Evolutionary conservation across 768 basidiomycete species (phyloP), one percentile per base, ranked within the genome.

Genomic region (Boletus rubroflammeus): DNA sequence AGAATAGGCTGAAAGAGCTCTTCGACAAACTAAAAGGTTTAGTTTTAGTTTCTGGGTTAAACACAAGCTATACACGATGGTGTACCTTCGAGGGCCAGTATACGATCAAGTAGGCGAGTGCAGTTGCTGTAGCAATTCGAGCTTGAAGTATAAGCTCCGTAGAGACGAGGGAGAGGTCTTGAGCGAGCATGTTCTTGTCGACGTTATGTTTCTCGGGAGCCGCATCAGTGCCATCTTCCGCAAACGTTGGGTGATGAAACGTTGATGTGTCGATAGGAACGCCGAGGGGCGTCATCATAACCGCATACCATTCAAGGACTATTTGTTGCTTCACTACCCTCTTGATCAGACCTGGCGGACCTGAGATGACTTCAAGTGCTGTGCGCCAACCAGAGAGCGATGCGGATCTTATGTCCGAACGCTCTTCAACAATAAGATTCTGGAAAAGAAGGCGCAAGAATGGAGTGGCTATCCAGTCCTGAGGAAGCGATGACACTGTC

Each of bases 161-260:
- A 6, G 86, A 76, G 31, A 98, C 80, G 35, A 99, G 76, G 0
- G 91, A 84, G 40, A 93, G 74, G 67, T 99, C 97, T 66, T 98
- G 95, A 5, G 81, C 78, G 23, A 98, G 77, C 86, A 98, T 93
- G 54, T 88, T 89, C 77, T 93, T 98, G 75, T 99, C 97, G 31
- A 98, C 92, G 62, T 97, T 94, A 67, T 98, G 92, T 43, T 85
- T 80, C 67, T 92, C 88, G 0, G 78, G 73, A 19, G 28, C 41
- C 2, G 73, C 69, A 23, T 76, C 74, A 6, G 71, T 69, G 10
- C 78, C 80, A 51, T 80, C 76, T 15, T 73, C 71, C 1, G 76
- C 66, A n/a, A 81, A 68, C 3, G 77, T 74, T 3, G 86, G 82
- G 43, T 78, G 77, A 69, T 87, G 85, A 65, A 98, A 93, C 15